Evolutionary conservation across 495 filamentous ascomycete species (phyloP).

Genomic region (Lepraria neglecta): DNA sequence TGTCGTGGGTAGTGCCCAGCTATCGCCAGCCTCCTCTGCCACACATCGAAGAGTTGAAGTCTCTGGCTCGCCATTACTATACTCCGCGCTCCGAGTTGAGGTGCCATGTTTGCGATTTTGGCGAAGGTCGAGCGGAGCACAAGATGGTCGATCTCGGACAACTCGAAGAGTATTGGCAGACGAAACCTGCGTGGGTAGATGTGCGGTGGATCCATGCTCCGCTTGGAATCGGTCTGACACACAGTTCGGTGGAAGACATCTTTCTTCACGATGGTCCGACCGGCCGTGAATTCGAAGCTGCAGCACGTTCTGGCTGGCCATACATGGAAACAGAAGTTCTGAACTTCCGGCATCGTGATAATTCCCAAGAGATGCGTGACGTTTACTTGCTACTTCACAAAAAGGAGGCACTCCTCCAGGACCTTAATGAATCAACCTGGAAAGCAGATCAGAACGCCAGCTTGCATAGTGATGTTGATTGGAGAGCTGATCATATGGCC

Average conservation of each 20-base stretch:
- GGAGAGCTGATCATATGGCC: conserved; percentile 28
- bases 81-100: conserved; percentile 29
- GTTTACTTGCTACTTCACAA: conserved; percentile 28
- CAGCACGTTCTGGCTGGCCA: conserved; percentile 28
- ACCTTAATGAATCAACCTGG: conserved; percentile 26
- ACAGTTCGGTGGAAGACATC: conserved; percentile 29
- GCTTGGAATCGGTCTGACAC: conserved; percentile 31
- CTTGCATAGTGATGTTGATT: conserved; percentile 26
- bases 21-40: conserved; percentile 15
- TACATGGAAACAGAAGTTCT: conserved; percentile 31
- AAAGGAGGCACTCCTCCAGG: conserved; percentile 20
- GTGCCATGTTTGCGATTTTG: conserved; percentile 33
- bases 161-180: conserved; percentile 29
- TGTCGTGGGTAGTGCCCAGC: conserved; percentile 7
- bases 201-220: conserved; percentile 33
- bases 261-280: conserved; percentile 27
- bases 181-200: conserved; percentile 29
- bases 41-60: conserved; percentile 24
- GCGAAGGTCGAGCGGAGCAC: conserved; percentile 28
- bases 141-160: conserved; percentile 27
- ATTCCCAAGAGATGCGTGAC: conserved; percentile 31
- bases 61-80: conserved; percentile 27
- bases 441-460: conserved; percentile 29
- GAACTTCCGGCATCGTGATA: conserved; percentile 27
- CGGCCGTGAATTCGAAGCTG: conserved; percentile 26